A percentile compares a stretch with the other conserved stretches of the same genome.
phyloP scores from a whole-genome alignment of 2,329 filamentous ascomycete genomes.

The Penicillium polonicum region DNA sequence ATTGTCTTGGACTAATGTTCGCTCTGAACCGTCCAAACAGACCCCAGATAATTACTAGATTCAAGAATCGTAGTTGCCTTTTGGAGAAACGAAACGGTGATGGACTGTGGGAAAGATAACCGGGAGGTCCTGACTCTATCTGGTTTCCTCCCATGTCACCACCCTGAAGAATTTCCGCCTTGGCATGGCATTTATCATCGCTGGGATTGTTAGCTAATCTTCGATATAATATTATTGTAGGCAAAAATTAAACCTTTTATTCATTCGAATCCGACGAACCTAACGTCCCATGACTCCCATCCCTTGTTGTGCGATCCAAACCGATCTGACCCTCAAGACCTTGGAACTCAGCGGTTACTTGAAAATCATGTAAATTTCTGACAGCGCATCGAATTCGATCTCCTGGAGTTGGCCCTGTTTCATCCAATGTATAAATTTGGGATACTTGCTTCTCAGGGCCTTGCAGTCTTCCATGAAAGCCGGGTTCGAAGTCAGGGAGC shows the following conservation, averaged over 20 bases:
- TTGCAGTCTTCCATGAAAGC: neutral
- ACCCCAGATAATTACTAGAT: neutral
- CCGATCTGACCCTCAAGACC: no score
- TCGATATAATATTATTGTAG: no score
- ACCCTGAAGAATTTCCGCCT: no score
- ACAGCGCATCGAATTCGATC: constrained; percentile 12
- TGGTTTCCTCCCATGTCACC: no score
- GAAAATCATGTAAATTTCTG: constrained; percentile 16
- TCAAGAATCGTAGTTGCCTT: no score
- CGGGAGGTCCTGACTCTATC: no score
- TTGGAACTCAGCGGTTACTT: neutral
- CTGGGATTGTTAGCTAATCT: no score
- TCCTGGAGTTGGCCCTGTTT: constrained; percentile 5
- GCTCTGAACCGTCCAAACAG: neutral
- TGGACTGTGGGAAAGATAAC: no score
- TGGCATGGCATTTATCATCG: no score
- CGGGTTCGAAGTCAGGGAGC: constrained; percentile 23
- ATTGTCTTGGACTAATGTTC: neutral
- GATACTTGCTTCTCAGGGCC: constrained; percentile 19
- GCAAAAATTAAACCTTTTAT: neutral
- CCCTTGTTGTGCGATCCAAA: neutral
- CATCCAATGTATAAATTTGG: constrained; percentile 15
- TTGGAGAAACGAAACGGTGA: no score
- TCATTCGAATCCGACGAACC: neutral
- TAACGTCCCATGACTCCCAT: neutral